These are phyloP conservation scores for Picochlorum sp. DNA, from an alignment of 139 green algal species.

Conservation along the genomic window DNA sequence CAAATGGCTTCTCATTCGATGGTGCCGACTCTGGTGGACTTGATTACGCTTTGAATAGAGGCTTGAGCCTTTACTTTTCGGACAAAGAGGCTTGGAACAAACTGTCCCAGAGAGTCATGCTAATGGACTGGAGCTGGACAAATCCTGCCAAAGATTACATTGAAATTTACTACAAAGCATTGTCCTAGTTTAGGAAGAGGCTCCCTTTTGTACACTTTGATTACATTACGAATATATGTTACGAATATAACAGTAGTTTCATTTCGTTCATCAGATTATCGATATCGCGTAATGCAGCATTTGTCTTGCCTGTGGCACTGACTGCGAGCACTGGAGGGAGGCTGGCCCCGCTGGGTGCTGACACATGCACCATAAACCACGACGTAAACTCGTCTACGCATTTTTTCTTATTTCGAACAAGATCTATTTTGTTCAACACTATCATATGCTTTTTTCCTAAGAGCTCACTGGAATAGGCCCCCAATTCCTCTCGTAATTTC, in stretches of 20 bases:
- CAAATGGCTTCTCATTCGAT: conserved; percentile 81
- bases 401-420: neutral
- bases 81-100: conserved; percentile 59
- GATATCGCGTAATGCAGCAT: neutral
- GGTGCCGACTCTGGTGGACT: conserved; percentile 72
- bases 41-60: conserved; percentile 90
- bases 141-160: conserved; percentile 90
- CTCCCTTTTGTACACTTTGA: neutral
- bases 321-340: neutral
- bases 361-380: neutral
- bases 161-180: conserved; percentile 88
- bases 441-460: conserved; percentile 36
- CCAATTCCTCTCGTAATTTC: conserved; percentile 50
- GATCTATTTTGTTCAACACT: conserved; percentile 61
- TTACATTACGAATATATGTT: neutral
- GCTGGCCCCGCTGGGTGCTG: neutral
- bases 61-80: conserved; percentile 67
- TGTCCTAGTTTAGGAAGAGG: conserved; percentile 21
- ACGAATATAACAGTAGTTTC: neutral
- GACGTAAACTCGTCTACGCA: neutral
- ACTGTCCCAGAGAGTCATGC: conserved; percentile 55
- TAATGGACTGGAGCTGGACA: conserved; percentile 92
- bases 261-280: conserved; percentile 1
- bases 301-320: neutral
- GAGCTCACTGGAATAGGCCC: conserved; percentile 27